A percentile compares a stretch with the other conserved stretches of the same genome.
phyloP scores from a whole-genome alignment of 306 rosid species.

The Mimosa pudica region DNA sequence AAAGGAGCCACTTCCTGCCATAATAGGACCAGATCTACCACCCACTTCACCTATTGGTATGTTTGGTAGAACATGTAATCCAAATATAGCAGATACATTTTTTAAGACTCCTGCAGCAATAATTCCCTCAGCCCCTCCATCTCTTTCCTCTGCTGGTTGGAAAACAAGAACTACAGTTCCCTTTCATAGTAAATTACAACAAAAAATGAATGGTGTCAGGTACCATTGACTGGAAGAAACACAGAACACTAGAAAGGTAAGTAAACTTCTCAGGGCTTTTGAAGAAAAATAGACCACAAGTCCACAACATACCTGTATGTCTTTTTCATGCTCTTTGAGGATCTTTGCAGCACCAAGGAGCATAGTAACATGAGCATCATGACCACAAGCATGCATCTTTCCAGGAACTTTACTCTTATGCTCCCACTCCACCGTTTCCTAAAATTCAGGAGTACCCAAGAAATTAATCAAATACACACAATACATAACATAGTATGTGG shows the following conservation, averaged over 20 bases:
- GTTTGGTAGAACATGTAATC: conserved; percentile 56
- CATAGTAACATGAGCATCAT: conserved; percentile 93
- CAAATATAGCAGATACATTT: conserved; percentile 80
- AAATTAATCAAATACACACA: conserved; percentile 10
- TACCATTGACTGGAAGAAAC: conserved; percentile 3
- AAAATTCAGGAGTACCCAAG: not conserved
- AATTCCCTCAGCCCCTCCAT: conserved; percentile 74
- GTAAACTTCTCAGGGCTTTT: not conserved
- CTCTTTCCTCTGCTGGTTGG: conserved; percentile 98
- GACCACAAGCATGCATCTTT: conserved; percentile 95
- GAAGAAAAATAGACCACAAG: not conserved
- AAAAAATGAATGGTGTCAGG: conserved; percentile 23
- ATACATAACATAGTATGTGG: not conserved
- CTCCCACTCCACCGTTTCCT: conserved; percentile 98
- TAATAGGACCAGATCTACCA: conserved; percentile 62
- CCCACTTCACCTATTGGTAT: conserved; percentile 65
- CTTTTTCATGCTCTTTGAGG: conserved; percentile 74
- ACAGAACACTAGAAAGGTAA: not conserved
- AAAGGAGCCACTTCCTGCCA: conserved; percentile 76
- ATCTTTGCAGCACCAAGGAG: conserved; percentile 91
- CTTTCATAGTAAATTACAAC: conserved; percentile 39
- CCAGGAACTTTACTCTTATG: conserved; percentile 82
- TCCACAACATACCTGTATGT: conserved; percentile 53
- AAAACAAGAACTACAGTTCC: conserved; percentile 89
- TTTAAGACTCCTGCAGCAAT: conserved; percentile 61